These are phyloP conservation scores for Croton laevigatus DNA, from an alignment of 441 rosid species.

Conservation along the genomic window DNA sequence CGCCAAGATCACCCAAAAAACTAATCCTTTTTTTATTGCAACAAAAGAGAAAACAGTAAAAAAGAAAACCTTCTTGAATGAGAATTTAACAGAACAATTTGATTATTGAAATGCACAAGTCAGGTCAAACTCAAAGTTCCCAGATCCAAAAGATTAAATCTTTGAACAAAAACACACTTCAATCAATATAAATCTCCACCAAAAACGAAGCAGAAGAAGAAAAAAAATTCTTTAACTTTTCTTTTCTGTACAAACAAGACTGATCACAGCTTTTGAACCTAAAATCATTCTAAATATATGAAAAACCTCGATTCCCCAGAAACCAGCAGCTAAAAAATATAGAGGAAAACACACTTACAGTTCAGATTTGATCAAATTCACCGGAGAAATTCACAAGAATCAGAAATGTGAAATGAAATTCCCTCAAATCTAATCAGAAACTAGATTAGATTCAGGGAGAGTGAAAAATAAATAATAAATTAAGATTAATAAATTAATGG, in stretches of 20 bases:
- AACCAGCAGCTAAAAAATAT: slow-evolving; percentile 1
- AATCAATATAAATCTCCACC: background rate
- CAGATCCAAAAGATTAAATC: slow-evolving; percentile 25
- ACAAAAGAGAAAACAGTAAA: background rate
- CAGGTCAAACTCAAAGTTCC: background rate
- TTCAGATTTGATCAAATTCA: slow-evolving; percentile 4
- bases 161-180: background rate
- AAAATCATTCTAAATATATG: too few species aligned
- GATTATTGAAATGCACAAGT: background rate
- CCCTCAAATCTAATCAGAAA: background rate
- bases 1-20: slow-evolving; percentile 1
- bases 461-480: background rate
- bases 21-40: background rate
- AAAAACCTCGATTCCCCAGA: background rate
- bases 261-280: background rate
- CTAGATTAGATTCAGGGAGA: background rate
- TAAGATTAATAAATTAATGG: too few species aligned
- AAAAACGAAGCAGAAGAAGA: background rate
- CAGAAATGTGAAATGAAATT: slow-evolving; percentile 14
- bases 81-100: background rate
- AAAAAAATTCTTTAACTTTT: background rate
- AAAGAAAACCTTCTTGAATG: background rate
- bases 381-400: background rate
- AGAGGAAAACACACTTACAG: background rate
- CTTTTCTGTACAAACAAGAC: background rate